phyloP scores from a whole-genome alignment of 192 early-diverging fungal genomes.

The Rhizoclosmatium globosum region DNA sequence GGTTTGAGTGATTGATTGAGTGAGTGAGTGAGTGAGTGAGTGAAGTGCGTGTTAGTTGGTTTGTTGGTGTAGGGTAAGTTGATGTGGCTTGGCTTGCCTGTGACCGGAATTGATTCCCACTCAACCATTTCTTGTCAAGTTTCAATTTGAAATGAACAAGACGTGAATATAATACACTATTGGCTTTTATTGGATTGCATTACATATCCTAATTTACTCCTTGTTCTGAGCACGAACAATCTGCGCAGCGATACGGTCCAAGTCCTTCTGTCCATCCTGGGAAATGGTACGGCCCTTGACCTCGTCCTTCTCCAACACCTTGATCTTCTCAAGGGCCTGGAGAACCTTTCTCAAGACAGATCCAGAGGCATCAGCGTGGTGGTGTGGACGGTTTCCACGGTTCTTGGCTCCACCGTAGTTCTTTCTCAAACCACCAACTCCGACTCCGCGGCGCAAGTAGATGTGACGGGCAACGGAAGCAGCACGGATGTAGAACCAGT shows the following conservation, averaged over 20 bases:
- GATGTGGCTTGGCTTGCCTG: too few relatives aligned
- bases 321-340: constrained; percentile 99
- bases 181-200: too few relatives aligned
- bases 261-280: constrained; percentile 96
- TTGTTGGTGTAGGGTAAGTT: too few relatives aligned
- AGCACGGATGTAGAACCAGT: constrained; percentile 99
- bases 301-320: constrained; percentile 91
- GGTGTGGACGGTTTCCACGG: constrained; percentile 94
- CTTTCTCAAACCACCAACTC: constrained; percentile 94
- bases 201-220: background rate
- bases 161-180: too few relatives aligned
- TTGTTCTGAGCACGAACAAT: constrained; percentile 31
- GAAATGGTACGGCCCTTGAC: constrained; percentile 95
- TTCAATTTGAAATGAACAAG: too few relatives aligned
- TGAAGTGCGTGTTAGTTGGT: too few relatives aligned
- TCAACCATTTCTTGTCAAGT: too few relatives aligned
- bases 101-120: too few relatives aligned
- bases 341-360: constrained; percentile 95
- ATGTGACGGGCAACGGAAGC: constrained; percentile 97
- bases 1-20: too few relatives aligned
- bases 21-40: too few relatives aligned
- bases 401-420: constrained; percentile 91
- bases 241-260: constrained; percentile 76
- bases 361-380: constrained; percentile 87
- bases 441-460: constrained; percentile 94